A percentile compares a stretch with the other conserved stretches of the same genome.
phyloP scores from a whole-genome alignment of 331 rosid species.

The Rosa hybrid region DNA sequence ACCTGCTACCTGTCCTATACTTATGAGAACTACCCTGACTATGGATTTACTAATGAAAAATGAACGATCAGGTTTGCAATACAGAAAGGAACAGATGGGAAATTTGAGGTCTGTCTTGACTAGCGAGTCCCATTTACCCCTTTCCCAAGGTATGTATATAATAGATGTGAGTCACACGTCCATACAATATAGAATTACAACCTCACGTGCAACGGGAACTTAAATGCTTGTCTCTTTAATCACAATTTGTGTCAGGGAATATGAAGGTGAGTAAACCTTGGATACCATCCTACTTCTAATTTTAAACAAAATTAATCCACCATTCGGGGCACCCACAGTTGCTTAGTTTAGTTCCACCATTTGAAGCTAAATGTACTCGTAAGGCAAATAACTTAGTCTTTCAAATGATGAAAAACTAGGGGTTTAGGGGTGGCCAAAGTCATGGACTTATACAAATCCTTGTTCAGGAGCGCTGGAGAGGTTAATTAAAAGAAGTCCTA shows the following conservation, averaged over 20 bases:
- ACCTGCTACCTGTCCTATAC: background rate
- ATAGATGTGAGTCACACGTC: slow-evolving; percentile 61
- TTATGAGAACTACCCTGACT: background rate
- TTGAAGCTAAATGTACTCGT: background rate
- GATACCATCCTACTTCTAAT: slow-evolving; percentile 50
- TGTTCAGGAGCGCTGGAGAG: slow-evolving; percentile 18
- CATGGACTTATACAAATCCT: background rate
- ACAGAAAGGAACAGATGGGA: slow-evolving; percentile 9
- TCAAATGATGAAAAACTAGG: background rate
- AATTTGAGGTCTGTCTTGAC: slow-evolving; percentile 23
- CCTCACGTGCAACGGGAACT: slow-evolving; percentile 71
- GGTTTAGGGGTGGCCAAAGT: background rate
- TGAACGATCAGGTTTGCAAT: slow-evolving; percentile 1
- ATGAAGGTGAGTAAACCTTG: slow-evolving; percentile 55
- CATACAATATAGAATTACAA: slow-evolving; percentile 34
- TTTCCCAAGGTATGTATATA: slow-evolving; percentile 33
- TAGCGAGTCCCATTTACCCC: slow-evolving; percentile 17
- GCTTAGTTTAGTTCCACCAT: background rate
- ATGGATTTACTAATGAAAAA: slow-evolving; percentile 3
- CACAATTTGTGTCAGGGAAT: slow-evolving; percentile 58
- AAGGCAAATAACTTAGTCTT: background rate
- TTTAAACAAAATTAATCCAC: slow-evolving; percentile 11
- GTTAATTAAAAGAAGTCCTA: background rate
- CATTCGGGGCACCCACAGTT: background rate
- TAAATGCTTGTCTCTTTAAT: slow-evolving; percentile 50